phyloP scores from a whole-genome alignment of 2,329 filamentous ascomycete species.

The Blumeria graminis region DNA sequence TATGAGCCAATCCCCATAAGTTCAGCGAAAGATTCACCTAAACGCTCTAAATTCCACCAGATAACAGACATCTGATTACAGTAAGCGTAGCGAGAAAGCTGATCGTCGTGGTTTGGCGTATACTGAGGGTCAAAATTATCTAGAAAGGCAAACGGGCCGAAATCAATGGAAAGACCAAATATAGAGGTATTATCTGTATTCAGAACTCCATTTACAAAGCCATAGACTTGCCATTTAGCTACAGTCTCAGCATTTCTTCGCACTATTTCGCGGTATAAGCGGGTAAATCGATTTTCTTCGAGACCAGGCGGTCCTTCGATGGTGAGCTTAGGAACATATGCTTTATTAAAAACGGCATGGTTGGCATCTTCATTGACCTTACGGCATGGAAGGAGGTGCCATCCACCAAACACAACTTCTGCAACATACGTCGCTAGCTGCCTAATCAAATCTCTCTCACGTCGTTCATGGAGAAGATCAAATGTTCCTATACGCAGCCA shows the following conservation, averaged over 20 bases:
- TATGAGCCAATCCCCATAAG: constrained; percentile 52
- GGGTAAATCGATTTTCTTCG: constrained; percentile 65
- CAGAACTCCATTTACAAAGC: constrained; percentile 96
- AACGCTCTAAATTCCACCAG: constrained; percentile 92
- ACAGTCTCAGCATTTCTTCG: constrained; percentile 71
- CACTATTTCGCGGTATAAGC: constrained; percentile 69
- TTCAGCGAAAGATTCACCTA: constrained; percentile 76
- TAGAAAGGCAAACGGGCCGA: constrained; percentile 91
- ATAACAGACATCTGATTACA: constrained; percentile 87
- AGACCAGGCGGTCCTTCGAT: constrained; percentile 42
- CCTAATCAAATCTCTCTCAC: constrained; percentile 51
- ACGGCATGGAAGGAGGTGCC: constrained; percentile 53
- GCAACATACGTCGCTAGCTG: constrained; percentile 61
- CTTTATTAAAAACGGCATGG: constrained; percentile 18
- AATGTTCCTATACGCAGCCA: constrained; percentile 94
- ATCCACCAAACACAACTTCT: constrained; percentile 69
- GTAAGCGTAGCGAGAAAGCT: constrained; percentile 70
- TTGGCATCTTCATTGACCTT: constrained; percentile 24
- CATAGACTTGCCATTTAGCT: constrained; percentile 89
- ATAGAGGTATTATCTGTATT: constrained; percentile 97
- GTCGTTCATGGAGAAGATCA: constrained; percentile 64
- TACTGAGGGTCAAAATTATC: constrained; percentile 89
- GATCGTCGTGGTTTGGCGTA: constrained; percentile 91
- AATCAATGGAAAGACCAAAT: constrained; percentile 73
- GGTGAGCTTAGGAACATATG: constrained; percentile 27